Percentiles rank a stretch among this genome's conserved stretches.
Conservation (phyloP, 2,329 filamentous ascomycete species). For the Colletotrichum kahawae region DNA sequence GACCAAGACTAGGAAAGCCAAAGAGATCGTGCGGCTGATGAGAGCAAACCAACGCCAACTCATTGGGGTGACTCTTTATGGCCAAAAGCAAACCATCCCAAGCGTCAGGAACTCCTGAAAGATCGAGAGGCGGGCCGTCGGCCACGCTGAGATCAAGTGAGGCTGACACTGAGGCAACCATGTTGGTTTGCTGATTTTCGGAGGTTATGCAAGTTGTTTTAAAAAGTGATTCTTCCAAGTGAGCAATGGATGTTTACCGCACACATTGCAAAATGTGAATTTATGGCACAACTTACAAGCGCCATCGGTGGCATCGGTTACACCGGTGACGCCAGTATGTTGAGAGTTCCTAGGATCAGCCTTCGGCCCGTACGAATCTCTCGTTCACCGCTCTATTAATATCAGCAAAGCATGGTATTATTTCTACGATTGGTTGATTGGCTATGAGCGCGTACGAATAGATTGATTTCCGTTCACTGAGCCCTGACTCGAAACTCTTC, state of each 20-base stretch:
- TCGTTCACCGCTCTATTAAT: background rate
- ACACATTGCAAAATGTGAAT: background rate
- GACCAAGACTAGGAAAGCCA: background rate
- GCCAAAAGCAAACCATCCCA: background rate
- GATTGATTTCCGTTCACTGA: background rate
- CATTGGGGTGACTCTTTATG: background rate
- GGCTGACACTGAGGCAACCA: background rate
- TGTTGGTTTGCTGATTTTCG: background rate
- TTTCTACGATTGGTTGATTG: background rate
- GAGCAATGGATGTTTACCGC: background rate
- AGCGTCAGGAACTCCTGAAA: background rate
- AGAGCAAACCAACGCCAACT: background rate
- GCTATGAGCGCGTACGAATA: background rate
- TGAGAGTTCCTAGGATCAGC: background rate
- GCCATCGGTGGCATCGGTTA: background rate
- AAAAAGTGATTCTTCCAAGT: background rate
- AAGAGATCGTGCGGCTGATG: background rate
- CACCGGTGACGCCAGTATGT: background rate
- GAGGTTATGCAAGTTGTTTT: background rate
- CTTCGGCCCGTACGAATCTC: background rate
- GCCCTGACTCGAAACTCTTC: background rate
- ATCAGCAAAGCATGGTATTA: background rate
- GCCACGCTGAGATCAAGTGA: background rate
- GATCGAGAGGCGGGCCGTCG: background rate
- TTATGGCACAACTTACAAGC: background rate